A percentile compares a stretch with the other conserved stretches of the same genome.
These are phyloP conservation scores for Teunomyces tritomae DNA, from an alignment of 805 yeast species.

Conservation along the genomic window DNA sequence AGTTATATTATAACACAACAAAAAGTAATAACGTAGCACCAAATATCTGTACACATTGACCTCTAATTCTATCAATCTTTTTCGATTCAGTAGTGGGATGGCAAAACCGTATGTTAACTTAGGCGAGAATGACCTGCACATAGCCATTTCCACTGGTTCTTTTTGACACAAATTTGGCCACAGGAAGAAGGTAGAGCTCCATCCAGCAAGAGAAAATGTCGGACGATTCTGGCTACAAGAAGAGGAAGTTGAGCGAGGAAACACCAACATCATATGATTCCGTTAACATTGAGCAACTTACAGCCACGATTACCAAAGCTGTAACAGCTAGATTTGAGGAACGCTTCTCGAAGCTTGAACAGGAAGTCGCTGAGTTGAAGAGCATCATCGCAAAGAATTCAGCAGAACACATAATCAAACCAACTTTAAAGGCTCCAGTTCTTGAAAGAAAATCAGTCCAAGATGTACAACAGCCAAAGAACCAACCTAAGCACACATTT, in stretches of 20 bases:
- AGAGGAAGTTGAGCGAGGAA: not conserved
- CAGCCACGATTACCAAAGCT: slow-evolving; percentile 1
- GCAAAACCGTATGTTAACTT: too few species aligned
- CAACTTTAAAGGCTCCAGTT: slow-evolving; percentile 3
- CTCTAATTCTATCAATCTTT: too few species aligned
- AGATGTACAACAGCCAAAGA: slow-evolving; percentile 4
- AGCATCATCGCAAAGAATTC: not conserved
- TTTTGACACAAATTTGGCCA: too few species aligned
- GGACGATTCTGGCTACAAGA: not conserved
- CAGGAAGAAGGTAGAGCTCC: too few species aligned
- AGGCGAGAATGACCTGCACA: too few species aligned
- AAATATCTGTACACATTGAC: too few species aligned
- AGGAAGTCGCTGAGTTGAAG: slow-evolving; percentile 18
- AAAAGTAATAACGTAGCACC: too few species aligned
- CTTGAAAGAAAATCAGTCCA: slow-evolving; percentile 2
- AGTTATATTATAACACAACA: too few species aligned
- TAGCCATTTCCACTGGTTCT: too few species aligned
- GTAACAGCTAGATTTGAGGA: slow-evolving; percentile 10
- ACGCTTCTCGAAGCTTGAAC: slow-evolving; percentile 17
- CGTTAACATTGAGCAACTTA: not conserved
- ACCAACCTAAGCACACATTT: slow-evolving; percentile 10
- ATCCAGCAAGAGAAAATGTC: not conserved
- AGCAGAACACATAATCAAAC: not conserved
- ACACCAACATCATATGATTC: not conserved
- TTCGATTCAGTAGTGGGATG: too few species aligned